Base-by-base conservation (phyloP, 75 land plant genomes). In the Isoetes taiwanensis region DNA sequence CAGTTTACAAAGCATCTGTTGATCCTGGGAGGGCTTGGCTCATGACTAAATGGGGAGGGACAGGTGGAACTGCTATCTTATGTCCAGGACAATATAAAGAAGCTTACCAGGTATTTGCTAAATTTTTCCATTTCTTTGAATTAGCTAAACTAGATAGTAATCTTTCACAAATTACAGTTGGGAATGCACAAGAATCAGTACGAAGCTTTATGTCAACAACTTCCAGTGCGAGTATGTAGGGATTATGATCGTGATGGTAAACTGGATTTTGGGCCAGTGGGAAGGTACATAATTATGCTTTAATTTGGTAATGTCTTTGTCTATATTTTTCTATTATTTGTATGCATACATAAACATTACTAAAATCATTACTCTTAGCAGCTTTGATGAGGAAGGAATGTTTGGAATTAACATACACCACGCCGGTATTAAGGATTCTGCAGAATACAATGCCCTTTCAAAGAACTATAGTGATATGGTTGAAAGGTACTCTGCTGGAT, bases 231-330 rank as follows among this genome's bases (percentile, higher is more conserved):
- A 12, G 48, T 43, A 25, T 43, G 48, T 20, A 20, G 48, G 2
- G 48, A 43, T 25, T 2, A 43, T 43, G 48, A 43, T 25, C 11
- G 48, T 43, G 48, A 43, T 43, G 48, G 48, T 25, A 43, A 43
- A 25, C 48, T 43, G 19, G 48, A 43, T 25, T 43, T 43, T 12
- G 48, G 48, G 2, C 5, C 11, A 43, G 11, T 3, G 19, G 48
- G 48, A 43, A 12, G 3, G 48, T 43, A 43, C n/a, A n/a, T n/a
- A n/a, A 37, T 9, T 37, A 14, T 37, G 12, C 39, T 37, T n/a
- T n/a, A n/a, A n/a, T n/a, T n/a, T n/a, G n/a, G n/a, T n/a, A n/a
- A n/a, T n/a, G n/a, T n/a, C n/a, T n/a, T n/a, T n/a, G n/a, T n/a
- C n/a, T n/a, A n/a, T n/a, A n/a, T n/a, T n/a, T n/a, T n/a, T n/a